phyloP scores from a whole-genome alignment of 75 land plant species.

The Sequoiadendron giganteum region DNA sequence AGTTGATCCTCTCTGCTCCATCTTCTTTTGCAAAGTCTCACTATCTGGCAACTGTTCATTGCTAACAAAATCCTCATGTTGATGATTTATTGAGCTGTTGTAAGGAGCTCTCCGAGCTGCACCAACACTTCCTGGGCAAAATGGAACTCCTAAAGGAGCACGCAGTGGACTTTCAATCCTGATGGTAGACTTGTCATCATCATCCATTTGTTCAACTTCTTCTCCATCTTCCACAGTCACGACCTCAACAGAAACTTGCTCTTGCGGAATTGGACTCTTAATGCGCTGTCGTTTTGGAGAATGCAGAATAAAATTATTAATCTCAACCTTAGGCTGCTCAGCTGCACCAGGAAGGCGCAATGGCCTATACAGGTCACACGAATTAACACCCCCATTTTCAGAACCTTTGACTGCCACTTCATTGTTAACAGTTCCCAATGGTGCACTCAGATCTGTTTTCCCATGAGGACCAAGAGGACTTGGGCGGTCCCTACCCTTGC shows the following conservation, averaged over 20 bases:
- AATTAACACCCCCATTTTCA: conserved; percentile 45
- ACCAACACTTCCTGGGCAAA: conserved; percentile 70
- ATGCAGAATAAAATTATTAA: conserved; percentile 8
- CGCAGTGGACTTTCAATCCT: conserved; percentile 34
- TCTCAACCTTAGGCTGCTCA: conserved; percentile 40
- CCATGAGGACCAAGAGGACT: conserved; percentile 66
- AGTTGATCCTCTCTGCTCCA: conserved; percentile 58
- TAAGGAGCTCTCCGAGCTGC: conserved; percentile 34
- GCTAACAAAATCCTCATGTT: conserved; percentile 25
- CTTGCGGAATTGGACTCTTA: conserved; percentile 12
- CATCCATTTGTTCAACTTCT: conserved; percentile 27
- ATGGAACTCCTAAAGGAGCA: conserved; percentile 78
- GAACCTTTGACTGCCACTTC: conserved; percentile 25
- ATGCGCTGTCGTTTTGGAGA: conserved; percentile 27
- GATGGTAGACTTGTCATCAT: conserved; percentile 9
- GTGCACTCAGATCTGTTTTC: conserved; percentile 20
- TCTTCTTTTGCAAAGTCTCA: conserved; percentile 54
- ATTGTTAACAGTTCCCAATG: conserved; percentile 14
- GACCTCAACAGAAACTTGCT: conserved; percentile 11
- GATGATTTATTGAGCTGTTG: conserved; percentile 20
- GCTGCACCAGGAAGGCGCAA: conserved; percentile 33
- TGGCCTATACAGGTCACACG: conserved; percentile 55
- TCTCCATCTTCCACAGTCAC: conserved; percentile 35
- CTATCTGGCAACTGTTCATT: conserved; percentile 44
- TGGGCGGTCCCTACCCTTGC: conserved; percentile 45